These are phyloP conservation scores for Aspergillus glaucus DNA, from an alignment of 2,329 filamentous ascomycete genomes.

Conservation along the genomic window DNA sequence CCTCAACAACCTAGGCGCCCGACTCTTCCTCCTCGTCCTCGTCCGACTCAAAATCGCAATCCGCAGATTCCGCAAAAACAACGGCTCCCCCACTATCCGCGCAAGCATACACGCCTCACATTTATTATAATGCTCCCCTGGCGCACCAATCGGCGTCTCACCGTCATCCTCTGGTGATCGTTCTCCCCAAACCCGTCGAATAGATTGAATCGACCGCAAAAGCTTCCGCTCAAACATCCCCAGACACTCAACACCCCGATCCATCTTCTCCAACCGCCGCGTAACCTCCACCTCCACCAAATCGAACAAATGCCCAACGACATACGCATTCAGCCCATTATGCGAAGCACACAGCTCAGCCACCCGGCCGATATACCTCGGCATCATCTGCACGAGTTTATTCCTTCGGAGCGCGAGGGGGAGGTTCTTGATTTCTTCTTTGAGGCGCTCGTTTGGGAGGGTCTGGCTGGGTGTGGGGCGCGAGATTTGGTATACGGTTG, in stretches of 20 bases:
- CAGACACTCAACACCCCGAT: slow-evolving; percentile 12
- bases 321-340: slow-evolving; percentile 16
- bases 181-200: slow-evolving; percentile 28
- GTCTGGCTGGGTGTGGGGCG: background rate
- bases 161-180: slow-evolving; percentile 3
- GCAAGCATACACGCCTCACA: slow-evolving; percentile 36
- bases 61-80: slow-evolving; percentile 25
- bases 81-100: slow-evolving; percentile 20
- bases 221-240: slow-evolving; percentile 8
- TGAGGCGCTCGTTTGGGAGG: slow-evolving; percentile 1
- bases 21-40: slow-evolving; percentile 15
- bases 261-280: slow-evolving; percentile 13
- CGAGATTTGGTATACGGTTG: background rate
- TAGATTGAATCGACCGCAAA: slow-evolving; percentile 14
- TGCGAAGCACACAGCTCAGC: slow-evolving; percentile 18
- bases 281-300: slow-evolving; percentile 21
- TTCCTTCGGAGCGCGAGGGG: slow-evolving; percentile 6
- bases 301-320: slow-evolving; percentile 13
- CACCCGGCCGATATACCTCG: slow-evolving; percentile 12
- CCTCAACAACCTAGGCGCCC: slow-evolving; percentile 18
- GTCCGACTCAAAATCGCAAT: slow-evolving; percentile 25
- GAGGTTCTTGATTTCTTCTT: slow-evolving; percentile 7
- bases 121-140: slow-evolving; percentile 24
- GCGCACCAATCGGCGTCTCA: slow-evolving; percentile 5
- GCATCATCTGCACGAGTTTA: slow-evolving; percentile 10